Conservation (phyloP, 176 grass and related monocot species). For the Secale cereale region DNA sequence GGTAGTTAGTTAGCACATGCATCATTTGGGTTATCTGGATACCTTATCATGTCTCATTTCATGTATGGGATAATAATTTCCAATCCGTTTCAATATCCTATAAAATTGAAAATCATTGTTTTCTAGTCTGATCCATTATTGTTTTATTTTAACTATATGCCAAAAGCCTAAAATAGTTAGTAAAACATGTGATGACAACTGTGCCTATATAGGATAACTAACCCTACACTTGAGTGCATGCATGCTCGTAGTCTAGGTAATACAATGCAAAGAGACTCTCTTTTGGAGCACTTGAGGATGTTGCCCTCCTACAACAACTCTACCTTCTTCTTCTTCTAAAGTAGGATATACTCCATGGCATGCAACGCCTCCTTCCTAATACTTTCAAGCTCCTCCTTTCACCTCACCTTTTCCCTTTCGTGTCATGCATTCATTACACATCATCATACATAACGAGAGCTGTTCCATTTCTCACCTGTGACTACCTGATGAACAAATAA, state of each 20-base stretch:
- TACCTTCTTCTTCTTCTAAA: background rate
- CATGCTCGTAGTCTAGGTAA: conserved; percentile 19
- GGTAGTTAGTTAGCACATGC: conserved; percentile 25
- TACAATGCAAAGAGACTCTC: conserved; percentile 6
- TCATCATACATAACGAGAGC: background rate
- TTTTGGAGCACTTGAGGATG: conserved; percentile 30
- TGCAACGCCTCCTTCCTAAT: background rate
- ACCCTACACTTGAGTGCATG: conserved; percentile 21
- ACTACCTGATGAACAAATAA: conserved; percentile 29
- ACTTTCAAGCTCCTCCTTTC: conserved; percentile 26
- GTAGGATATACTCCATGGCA: conserved; percentile 21
- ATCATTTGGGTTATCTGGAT: conserved; percentile 21
- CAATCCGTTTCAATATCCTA: background rate
- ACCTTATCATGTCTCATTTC: background rate
- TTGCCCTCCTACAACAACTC: background rate
- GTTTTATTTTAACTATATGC: background rate
- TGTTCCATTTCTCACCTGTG: background rate
- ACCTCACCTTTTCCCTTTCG: background rate
- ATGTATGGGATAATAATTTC: conserved; percentile 17
- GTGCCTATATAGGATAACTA: conserved; percentile 7
- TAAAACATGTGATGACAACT: background rate
- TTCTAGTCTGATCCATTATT: background rate
- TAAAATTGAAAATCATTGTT: background rate
- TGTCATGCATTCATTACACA: conserved; percentile 13
- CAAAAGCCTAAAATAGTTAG: background rate